Percentiles rank a stretch among this genome's conserved stretches.
These are phyloP conservation scores for Termitomyces sp. DNA, from an alignment of 768 basidiomycete species.

Conservation along the genomic window DNA sequence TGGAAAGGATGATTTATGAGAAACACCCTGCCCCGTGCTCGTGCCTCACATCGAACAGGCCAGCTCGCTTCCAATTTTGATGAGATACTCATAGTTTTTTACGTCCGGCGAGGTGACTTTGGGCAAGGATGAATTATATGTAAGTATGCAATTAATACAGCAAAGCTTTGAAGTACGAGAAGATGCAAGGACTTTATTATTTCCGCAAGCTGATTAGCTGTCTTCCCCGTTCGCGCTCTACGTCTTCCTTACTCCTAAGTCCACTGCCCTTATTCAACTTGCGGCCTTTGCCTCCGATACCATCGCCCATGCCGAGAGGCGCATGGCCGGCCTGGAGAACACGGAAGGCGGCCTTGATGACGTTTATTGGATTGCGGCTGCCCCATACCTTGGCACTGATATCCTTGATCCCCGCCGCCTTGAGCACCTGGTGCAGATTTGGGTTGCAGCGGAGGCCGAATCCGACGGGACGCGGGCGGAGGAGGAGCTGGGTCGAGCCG, in stretches of 20 bases:
- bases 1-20: too few species aligned
- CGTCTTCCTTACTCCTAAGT: conserved; percentile 56
- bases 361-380: conserved; percentile 78
- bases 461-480: conserved; percentile 82
- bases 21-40: too few species aligned
- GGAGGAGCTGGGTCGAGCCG: conserved; percentile 72
- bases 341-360: conserved; percentile 80
- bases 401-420: conserved; percentile 94
- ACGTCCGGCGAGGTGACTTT: not conserved
- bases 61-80: too few species aligned
- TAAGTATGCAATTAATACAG: conserved; percentile 3
- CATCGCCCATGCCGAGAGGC: conserved; percentile 78
- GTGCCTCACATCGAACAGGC: too few species aligned
- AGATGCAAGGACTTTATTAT: conserved; percentile 17
- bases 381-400: conserved; percentile 95
- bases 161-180: not conserved
- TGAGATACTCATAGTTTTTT: too few species aligned
- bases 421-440: conserved; percentile 81
- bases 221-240: conserved; percentile 82
- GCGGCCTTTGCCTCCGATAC: conserved; percentile 66
- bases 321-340: conserved; percentile 84
- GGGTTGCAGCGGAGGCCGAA: conserved; percentile 92
- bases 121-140: not conserved
- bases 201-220: conserved; percentile 65
- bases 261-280: conserved; percentile 75